Percentiles rank a stretch among this genome's conserved stretches.
These are phyloP conservation scores for Podaxis pistillaris DNA, from an alignment of 768 basidiomycete genomes.

Conservation along the genomic window DNA sequence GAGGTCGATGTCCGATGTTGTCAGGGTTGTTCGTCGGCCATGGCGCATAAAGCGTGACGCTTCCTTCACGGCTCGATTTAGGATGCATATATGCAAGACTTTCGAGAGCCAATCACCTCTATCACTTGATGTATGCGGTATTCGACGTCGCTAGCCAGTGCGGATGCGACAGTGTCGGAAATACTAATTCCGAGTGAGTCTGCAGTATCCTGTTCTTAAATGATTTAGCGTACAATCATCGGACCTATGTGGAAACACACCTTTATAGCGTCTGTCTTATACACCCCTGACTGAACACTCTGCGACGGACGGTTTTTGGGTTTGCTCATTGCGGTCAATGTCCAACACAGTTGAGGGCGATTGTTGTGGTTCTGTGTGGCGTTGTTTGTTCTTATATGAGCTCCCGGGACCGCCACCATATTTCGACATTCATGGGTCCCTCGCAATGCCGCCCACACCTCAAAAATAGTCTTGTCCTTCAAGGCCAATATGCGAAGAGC, in stretches of 20 bases:
- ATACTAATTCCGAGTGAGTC: constrained; percentile 84
- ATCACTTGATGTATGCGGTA: constrained; percentile 94
- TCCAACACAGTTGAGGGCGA: not conserved
- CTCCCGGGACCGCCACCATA: not conserved
- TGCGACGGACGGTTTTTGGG: constrained; percentile 47
- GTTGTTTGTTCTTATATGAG: constrained; percentile 4
- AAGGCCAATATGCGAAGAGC: too few species aligned
- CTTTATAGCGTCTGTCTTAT: constrained; percentile 63
- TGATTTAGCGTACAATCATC: not conserved
- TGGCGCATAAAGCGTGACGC: constrained; percentile 97
- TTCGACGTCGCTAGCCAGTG: constrained; percentile 94
- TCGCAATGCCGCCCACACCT: too few species aligned
- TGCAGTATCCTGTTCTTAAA: constrained; percentile 72
- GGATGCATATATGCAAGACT: not conserved
- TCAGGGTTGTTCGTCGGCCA: constrained; percentile 85
- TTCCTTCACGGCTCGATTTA: constrained; percentile 53
- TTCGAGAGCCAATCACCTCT: constrained; percentile 52
- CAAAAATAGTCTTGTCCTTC: too few species aligned
- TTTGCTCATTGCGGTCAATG: constrained; percentile 34
- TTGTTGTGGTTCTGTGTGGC: constrained; percentile 8
- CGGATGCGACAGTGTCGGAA: constrained; percentile 74
- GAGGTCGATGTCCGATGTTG: constrained; percentile 88
- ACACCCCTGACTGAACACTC: constrained; percentile 56
- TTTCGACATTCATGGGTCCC: not conserved
- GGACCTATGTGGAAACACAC: constrained; percentile 27